phyloP scores from a whole-genome alignment of 176 grass and related monocot species.

The Hsuehochloa calcarea region DNA sequence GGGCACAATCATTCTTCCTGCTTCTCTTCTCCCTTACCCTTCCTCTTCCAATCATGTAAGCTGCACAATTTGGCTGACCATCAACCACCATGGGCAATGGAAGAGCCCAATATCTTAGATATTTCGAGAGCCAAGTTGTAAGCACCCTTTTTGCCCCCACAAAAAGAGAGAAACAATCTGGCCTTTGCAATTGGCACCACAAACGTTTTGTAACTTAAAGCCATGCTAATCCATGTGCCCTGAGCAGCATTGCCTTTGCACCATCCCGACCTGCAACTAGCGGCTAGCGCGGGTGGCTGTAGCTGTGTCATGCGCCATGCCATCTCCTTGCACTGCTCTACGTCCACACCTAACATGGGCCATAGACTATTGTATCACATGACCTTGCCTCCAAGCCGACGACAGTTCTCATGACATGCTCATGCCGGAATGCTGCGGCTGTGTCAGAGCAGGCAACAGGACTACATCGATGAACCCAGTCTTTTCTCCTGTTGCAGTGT shows the following conservation, averaged over 20 bases:
- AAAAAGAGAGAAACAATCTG: neutral
- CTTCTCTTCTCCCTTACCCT: neutral
- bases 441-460: neutral
- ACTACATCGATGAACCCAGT: neutral
- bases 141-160: neutral
- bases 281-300: neutral
- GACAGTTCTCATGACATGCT: neutral
- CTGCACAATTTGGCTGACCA: neutral
- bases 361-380: neutral
- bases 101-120: neutral
- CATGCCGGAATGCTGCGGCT: neutral
- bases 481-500: neutral
- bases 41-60: neutral
- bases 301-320: neutral
- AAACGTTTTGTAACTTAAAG: neutral
- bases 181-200: neutral
- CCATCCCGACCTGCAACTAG: neutral
- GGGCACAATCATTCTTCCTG: neutral
- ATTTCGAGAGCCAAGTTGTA: neutral
- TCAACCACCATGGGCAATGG: neutral
- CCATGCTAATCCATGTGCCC: neutral
- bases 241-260: neutral
- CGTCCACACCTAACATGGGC: neutral
- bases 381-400: neutral
- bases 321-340: neutral